Percentiles rank a stretch among this genome's conserved stretches.
Conservation (phyloP, 371 early-diverging fungal genomes). For the Apophysomyces trapeziformis region DNA sequence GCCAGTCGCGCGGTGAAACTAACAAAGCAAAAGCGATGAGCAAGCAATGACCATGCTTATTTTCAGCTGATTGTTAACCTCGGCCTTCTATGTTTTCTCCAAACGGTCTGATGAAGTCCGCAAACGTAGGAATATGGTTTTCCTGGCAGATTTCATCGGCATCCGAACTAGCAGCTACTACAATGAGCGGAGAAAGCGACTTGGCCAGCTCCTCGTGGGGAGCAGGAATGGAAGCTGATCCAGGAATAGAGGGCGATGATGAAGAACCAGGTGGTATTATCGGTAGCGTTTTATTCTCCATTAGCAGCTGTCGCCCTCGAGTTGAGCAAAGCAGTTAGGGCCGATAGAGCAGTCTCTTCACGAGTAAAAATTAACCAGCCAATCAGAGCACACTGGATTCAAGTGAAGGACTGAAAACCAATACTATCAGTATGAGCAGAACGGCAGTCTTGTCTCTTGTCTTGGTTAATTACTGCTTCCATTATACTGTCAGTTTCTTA, state of each 20-base stretch:
- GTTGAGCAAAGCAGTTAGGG: background rate
- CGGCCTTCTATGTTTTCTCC: slow-evolving; percentile 77
- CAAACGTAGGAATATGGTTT: slow-evolving; percentile 72
- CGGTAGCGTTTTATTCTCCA: slow-evolving; percentile 26
- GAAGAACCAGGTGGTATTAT: slow-evolving; percentile 15
- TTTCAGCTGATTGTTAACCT: slow-evolving; percentile 46
- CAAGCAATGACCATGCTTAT: slow-evolving; percentile 6
- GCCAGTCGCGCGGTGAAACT: slow-evolving; percentile 76
- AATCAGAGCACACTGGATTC: background rate
- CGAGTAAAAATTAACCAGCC: background rate
- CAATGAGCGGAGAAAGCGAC: slow-evolving; percentile 74
- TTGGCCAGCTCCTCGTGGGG: slow-evolving; percentile 65
- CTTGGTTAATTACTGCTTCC: no score
- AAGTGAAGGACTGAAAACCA: no score
- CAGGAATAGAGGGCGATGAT: slow-evolving; percentile 15
- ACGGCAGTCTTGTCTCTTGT: no score
- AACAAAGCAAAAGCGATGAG: background rate
- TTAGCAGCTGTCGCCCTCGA: slow-evolving; percentile 1
- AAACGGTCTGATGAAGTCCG: slow-evolving; percentile 83
- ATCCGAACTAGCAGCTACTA: slow-evolving; percentile 74
- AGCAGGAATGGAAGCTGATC: slow-evolving; percentile 17
- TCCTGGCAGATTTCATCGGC: slow-evolving; percentile 71
- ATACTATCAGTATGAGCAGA: no score
- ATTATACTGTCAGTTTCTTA: no score
- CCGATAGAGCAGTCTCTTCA: no score